Base-by-base conservation (phyloP, 1,139 yeast species). In the Yamadazyma taylorii region DNA sequence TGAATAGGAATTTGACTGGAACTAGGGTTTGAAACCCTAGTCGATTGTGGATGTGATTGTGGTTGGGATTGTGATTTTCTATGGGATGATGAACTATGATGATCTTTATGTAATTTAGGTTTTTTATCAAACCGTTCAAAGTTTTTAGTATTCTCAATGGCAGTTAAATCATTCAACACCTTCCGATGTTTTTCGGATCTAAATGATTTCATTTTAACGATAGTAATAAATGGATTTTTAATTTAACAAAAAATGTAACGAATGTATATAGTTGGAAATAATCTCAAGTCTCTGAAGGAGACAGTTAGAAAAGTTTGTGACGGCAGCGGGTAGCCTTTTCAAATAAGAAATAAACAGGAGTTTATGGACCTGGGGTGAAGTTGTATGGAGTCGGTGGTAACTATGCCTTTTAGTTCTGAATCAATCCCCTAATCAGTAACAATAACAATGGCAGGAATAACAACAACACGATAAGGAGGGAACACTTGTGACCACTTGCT, bases 91-190 rank as follows among this genome's bases (percentile, higher is more conserved):
- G 28, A 25, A 7, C 21, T 8, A 19, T 19, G 21, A 19, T 38
- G 42, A 26, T 41, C 42, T 32, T 43, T 43, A 21, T 33, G 33
- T n/a, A 47, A 34, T 24, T 47, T 47, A 4, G 45, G 46, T 28
- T 47, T 40, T 31, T 48, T 48, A n/a, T 48, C 52, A 31, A 35
- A 41, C 28, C 51, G 29, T 35, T 44, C 46, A 30, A 30, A 38
- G 16, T 32, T 43, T 28, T 45, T 46, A 17, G 48, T 46, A 37
- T 51, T 53, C 36, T 49, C 57, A 29, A 46, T 52, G 33, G 55
- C 53, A 1, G 67, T 62, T 17, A 63, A 50, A 41, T 63, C 69
- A 28, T 60, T 55, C 42, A 63, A 60, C 10, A 55, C 67, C 38
- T 61, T 66, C 39, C 69, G 51, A 31, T 47, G 53, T 17, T 45